Evolutionary conservation across 1,139 yeast genomes (phyloP).

Genomic region (Williopsis jadinii): DNA sequence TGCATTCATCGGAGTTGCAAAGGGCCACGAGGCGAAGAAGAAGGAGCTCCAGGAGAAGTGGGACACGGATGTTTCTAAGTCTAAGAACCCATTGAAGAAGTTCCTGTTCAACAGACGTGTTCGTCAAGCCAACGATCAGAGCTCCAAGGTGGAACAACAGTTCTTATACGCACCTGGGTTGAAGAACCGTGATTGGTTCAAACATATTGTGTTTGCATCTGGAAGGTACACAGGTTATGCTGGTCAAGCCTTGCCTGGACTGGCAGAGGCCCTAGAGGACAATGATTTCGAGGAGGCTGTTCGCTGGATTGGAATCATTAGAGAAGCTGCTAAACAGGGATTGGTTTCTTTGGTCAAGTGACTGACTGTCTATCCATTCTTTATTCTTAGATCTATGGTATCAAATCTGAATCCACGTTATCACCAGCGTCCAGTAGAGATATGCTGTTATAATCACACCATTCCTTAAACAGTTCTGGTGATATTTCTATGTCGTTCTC

Average conservation of each 20-base stretch:
- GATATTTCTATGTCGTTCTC: slow-evolving; percentile 4
- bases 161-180: slow-evolving; percentile 63
- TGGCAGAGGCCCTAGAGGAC: slow-evolving; percentile 76
- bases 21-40: slow-evolving; percentile 24
- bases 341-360: slow-evolving; percentile 4
- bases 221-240: slow-evolving; percentile 84
- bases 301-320: slow-evolving; percentile 50
- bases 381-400: too few relatives aligned
- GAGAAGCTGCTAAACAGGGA: slow-evolving; percentile 26
- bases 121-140: slow-evolving; percentile 31
- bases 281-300: slow-evolving; percentile 43
- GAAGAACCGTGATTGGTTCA: slow-evolving; percentile 72
- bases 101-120: slow-evolving; percentile 22
- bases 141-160: slow-evolving; percentile 56
- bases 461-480: slow-evolving; percentile 13
- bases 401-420: too few relatives aligned
- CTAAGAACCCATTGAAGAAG: slow-evolving; percentile 22
- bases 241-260: slow-evolving; percentile 75
- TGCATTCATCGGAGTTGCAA: slow-evolving; percentile 15
- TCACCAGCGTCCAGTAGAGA: too few relatives aligned
- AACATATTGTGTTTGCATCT: slow-evolving; percentile 76
- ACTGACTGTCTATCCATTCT: not conserved
- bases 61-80: slow-evolving; percentile 19
- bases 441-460: slow-evolving; percentile 21
- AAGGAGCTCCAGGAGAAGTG: slow-evolving; percentile 23